Base-by-base conservation (phyloP, 441 rosid species). In the Gossypium davidsonii region DNA sequence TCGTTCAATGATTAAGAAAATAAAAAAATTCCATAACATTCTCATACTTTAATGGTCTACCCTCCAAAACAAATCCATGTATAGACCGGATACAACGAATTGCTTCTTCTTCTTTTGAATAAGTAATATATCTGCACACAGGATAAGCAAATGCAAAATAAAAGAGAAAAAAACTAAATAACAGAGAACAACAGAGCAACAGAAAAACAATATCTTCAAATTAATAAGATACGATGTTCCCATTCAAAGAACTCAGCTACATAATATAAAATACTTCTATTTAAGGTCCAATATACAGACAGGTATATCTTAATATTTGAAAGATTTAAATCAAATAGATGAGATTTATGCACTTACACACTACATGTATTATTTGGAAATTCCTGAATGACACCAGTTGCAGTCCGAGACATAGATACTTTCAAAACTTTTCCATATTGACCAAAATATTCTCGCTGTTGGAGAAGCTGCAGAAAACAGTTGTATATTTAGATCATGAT, bases 61-160 rank as follows among this genome's bases (percentile, higher is more conserved):
- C 90, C 52, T 91, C 95, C 89, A 90, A 87, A 61, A 79, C 76
- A 80, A 86, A 91, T 63, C 93, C 95, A 86, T 90, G 95, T 82
- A 90, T 91, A 83, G 90, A 84, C 74, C 86, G 95, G 79, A 91
- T 91, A 78, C 97, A 91, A 34, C 93, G 93, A 78, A 88, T 79
- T 66, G 97, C 95, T 79, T 91, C 97, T 55, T 91, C 95, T 82
- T 91, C 95, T 81, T 77, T 88, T 7, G 82, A 67, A 64, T 88
- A 91, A 48, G 95, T 90, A 75, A 91, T 88, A 88, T 90, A 91
- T 79, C 97, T 91, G 78, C 37, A 48, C 18, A 67, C 49, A 72
- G 60, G 37, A 20, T 18, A 48, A 39, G 23, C 20, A 49, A 23
- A 52, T 15, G 63, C n/a, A 28, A 51, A 20, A 28, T 2, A 10